Evolutionary conservation across 495 filamentous ascomycete genomes (phyloP), one percentile per base, ranked within the genome.

Genomic region (Talaromyces borbonicus): DNA sequence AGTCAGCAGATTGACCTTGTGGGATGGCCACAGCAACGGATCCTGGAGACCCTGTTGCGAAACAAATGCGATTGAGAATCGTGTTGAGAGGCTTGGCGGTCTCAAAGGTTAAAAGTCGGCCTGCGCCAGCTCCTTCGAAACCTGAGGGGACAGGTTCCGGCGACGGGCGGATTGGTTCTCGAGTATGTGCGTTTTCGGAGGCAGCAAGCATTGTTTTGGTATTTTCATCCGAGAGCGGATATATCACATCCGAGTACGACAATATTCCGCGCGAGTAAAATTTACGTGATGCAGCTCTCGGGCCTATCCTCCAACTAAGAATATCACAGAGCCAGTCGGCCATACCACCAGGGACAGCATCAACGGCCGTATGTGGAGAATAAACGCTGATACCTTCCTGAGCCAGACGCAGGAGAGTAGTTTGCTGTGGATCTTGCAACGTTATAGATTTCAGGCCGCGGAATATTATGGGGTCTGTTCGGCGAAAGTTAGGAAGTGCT

Each of bases 321-420:
- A 94, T 85, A 62, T 95, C 84, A 40, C 85, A 89, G 15, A 98
- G 83, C 92, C 92, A 98, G 67, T 96, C 88, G 48, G 85, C 90
- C 49, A 97, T 74, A 18, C 92, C 92, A 12, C 81, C 84, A 5
- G 81, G 79, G 0, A 85, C 85, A 20, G 89, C 87, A 66, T 98
- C 92, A 43, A 96, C 78, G 2, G 92, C 90, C 0, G 90, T 97
- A 57, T 98, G 92, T 0, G 92, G 92, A 43, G 81, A 87, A 68
- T 98, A 98, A 48, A 97, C 88, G 54, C 87, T 90, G 52, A 96
- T 90, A 14, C 93, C 90, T 66, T 85, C 79, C 31, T 84, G 81
- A n/a, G 81, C 83, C 2, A 98, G 73, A 38, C 83, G 77, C 5
- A 98, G 72, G 38, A 97, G 75, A 18, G 81, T 83, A 47, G 81